Percentiles rank a stretch among this genome's conserved stretches.
Conservation (phyloP, 805 yeast genomes). For the Yarrowia sp. region DNA sequence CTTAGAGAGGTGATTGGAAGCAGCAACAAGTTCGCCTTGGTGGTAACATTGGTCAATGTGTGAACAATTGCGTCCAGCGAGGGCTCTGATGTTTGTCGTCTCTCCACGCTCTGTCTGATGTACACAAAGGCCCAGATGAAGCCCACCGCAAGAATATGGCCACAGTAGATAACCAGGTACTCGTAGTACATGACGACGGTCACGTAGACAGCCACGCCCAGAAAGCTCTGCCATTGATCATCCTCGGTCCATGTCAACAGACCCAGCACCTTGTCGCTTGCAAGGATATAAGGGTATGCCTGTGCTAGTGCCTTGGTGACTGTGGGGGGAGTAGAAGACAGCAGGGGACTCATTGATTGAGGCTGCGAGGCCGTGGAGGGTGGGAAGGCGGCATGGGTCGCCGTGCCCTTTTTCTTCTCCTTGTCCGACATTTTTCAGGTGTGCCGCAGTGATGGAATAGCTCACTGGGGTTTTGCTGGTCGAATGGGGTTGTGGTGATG, state of each 20-base stretch:
- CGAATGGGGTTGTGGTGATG: conserved; percentile 10
- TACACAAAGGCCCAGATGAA: conserved; percentile 37
- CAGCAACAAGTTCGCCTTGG: conserved; percentile 72
- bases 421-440: conserved; percentile 10
- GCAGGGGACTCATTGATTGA: conserved; percentile 68
- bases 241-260: conserved; percentile 89
- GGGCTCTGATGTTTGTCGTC: conserved; percentile 62
- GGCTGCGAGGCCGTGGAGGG: conserved; percentile 42
- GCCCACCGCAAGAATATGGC: conserved; percentile 65
- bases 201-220: conserved; percentile 55
- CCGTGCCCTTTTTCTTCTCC: conserved; percentile 27
- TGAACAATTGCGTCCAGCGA: conserved; percentile 84
- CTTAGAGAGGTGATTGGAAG: conserved; percentile 72
- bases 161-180: conserved; percentile 70
- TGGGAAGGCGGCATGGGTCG: conserved; percentile 41
- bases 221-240: conserved; percentile 70
- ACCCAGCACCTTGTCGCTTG: conserved; percentile 66
- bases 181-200: conserved; percentile 75
- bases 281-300: conserved; percentile 80
- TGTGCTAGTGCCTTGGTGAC: conserved; percentile 78
- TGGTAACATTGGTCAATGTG: conserved; percentile 67
- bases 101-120: conserved; percentile 32
- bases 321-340: conserved; percentile 86
- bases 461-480: not conserved
- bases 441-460: not conserved